Evolutionary conservation across 1,139 yeast species (phyloP), one percentile per base, ranked within the genome.

Genomic region (Suhomyces yuchorum): DNA sequence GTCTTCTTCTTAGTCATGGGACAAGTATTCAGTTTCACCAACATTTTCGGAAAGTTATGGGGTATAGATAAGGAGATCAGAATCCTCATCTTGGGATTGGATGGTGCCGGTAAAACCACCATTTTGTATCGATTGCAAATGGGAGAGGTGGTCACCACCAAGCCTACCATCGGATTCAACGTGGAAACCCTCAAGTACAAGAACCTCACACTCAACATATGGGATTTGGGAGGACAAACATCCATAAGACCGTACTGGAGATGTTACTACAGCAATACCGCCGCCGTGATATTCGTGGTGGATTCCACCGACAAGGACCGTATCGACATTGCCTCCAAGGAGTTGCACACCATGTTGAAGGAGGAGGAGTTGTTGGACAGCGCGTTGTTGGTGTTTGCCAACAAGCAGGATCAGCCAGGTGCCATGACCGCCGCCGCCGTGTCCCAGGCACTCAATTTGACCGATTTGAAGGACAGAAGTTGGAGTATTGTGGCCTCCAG

Each of bases 401-500:
- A 93, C 67, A 93, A 93, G 62, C 99, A 93, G 70, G 99, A 93
- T 72, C 97, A 91, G 68, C 88, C 96, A 0, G 97, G 96, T 9
- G 98, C 99, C 1, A 74, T 92, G 74, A 82, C 91, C 20, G 97
- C 97, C 0, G 93, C 97, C 6, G 97, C 93, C 62, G 97, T 93
- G 11, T 85, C 96, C 1, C 90, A 88, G 57, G 92, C 96, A 14
- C 77, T 93, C 56, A 85, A 86, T 53, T 73, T 93, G 56, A 91
- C 92, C 4, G 96, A 89, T 50, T 77, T 93, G 64, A 92, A 92
- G 68, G 99, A 93, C 67, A 81, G 99, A 66, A 88, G 96, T 64
- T 93, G 99, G 99, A 89, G 97, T 60, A 93, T 93, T 55, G 96
- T 92, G 53, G 97, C 97, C 4, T 87, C 96, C 57, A 87, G 96